A percentile compares a stretch with the other conserved stretches of the same genome.
phyloP scores from a whole-genome alignment of 345 rosid genomes.

The Populus nigra region DNA sequence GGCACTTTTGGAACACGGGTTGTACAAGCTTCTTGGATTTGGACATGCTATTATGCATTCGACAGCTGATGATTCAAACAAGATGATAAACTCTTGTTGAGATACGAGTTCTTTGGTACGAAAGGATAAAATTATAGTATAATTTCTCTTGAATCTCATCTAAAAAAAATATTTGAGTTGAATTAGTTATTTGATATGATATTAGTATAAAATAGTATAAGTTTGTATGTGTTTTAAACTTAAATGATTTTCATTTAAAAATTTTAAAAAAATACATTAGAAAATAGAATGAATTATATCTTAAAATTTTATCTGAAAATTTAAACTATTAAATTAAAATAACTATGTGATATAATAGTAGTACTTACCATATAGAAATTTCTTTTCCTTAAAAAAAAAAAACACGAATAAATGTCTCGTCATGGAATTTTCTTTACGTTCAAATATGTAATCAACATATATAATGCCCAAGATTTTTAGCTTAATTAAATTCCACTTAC shows the following conservation, averaged over 20 bases:
- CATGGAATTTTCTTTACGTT: not conserved
- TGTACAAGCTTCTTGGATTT: not conserved
- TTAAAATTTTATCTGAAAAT: too few species aligned
- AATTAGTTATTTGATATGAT: too few species aligned
- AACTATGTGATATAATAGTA: fast-evolving
- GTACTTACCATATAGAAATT: not conserved
- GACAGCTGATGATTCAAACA: not conserved
- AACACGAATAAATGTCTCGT: not conserved
- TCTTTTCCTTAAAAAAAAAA: too few species aligned
- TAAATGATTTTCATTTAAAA: fast-evolving
- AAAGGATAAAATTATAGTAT: not conserved
- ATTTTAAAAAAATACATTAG: too few species aligned
- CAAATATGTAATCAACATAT: not conserved
- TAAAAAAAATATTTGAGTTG: too few species aligned
- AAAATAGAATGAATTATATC: too few species aligned
- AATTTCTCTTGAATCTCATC: too few species aligned
- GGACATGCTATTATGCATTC: not conserved
- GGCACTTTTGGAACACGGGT: not conserved
- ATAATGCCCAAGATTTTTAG: not conserved
- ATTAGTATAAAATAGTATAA: too few species aligned
- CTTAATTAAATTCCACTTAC: not conserved
- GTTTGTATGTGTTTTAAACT: fast-evolving
- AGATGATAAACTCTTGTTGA: not conserved
- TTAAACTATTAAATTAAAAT: too few species aligned
- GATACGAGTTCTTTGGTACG: not conserved